These are phyloP conservation scores for Fulvia fulva DNA, from an alignment of 2,329 filamentous ascomycete species.

Conservation along the genomic window DNA sequence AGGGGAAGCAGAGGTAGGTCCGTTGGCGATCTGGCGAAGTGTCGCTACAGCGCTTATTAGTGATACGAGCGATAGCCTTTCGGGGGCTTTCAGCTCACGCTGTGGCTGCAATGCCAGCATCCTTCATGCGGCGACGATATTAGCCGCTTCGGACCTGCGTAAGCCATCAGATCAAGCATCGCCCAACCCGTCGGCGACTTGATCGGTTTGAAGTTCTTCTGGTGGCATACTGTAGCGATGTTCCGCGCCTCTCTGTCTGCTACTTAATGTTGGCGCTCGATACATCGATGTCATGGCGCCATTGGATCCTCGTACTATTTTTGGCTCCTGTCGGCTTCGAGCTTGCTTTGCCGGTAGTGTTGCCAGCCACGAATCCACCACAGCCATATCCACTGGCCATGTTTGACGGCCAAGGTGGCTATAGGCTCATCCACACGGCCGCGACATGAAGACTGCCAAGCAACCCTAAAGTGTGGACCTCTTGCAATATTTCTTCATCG, in stretches of 20 bases:
- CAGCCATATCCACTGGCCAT: no score
- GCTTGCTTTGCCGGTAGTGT: no score
- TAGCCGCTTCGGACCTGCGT: neutral
- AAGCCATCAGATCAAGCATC: neutral
- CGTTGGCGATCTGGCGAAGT: neutral
- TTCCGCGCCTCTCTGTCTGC: neutral
- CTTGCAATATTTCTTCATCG: no score
- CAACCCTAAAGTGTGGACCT: no score
- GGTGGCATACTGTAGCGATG: neutral
- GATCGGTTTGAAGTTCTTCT: neutral
- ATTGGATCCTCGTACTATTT: neutral
- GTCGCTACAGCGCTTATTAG: neutral
- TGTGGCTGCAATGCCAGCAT: neutral
- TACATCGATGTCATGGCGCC: neutral
- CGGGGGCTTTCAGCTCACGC: no score
- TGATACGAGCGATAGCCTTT: neutral
- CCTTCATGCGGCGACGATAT: neutral
- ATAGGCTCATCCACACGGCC: neutral
- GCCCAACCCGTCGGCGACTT: neutral
- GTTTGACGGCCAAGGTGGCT: no score
- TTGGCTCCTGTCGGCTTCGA: no score
- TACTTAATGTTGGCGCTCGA: neutral
- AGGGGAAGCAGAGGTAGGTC: neutral
- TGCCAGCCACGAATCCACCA: no score
- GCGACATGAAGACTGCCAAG: neutral